phyloP scores from a whole-genome alignment of 768 basidiomycete species.

The Boletus sp. region DNA sequence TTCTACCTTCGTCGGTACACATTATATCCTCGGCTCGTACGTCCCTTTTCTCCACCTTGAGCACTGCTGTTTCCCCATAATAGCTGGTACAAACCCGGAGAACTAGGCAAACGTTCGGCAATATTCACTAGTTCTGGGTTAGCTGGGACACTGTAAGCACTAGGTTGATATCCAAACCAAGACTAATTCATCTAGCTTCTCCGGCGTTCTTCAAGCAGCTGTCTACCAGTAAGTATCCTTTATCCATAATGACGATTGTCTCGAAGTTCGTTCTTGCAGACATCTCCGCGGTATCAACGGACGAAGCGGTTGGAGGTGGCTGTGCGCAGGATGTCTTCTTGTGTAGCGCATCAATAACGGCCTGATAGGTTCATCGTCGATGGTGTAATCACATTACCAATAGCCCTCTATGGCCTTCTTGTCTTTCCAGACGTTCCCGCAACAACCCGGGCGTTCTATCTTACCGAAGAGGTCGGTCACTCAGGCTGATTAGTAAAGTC shows the following conservation, averaged over 20 bases:
- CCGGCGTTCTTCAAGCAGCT: constrained; percentile 61
- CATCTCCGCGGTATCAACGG: constrained; percentile 51
- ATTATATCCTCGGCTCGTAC: constrained; percentile 70
- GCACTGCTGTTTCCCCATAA: not conserved
- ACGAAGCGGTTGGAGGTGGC: constrained; percentile 68
- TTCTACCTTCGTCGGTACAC: constrained; percentile 75
- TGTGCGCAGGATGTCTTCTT: constrained; percentile 35
- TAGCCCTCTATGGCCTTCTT: constrained; percentile 69
- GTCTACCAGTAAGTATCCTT: constrained; percentile 51
- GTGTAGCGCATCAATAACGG: not conserved
- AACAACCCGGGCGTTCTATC: constrained; percentile 62
- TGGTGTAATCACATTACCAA: constrained; percentile 68
- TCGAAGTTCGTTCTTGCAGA: constrained; percentile 16
- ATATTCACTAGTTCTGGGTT: constrained; percentile 68
- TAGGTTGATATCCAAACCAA: not conserved
- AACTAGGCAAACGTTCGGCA: constrained; percentile 69
- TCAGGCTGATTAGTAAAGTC: not conserved
- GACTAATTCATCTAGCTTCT: constrained; percentile 43
- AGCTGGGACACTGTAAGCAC: constrained; percentile 55
- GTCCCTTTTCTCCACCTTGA: constrained; percentile 21
- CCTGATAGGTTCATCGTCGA: constrained; percentile 59
- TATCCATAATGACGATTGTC: not conserved
- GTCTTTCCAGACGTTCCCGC: constrained; percentile 72
- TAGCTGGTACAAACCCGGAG: constrained; percentile 70
- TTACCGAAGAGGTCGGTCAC: constrained; percentile 50